Percentiles rank a stretch among this genome's conserved stretches.
These are phyloP conservation scores for Bidens hawaiensis DNA, from an alignment of 140 eudicot species.

Conservation along the genomic window DNA sequence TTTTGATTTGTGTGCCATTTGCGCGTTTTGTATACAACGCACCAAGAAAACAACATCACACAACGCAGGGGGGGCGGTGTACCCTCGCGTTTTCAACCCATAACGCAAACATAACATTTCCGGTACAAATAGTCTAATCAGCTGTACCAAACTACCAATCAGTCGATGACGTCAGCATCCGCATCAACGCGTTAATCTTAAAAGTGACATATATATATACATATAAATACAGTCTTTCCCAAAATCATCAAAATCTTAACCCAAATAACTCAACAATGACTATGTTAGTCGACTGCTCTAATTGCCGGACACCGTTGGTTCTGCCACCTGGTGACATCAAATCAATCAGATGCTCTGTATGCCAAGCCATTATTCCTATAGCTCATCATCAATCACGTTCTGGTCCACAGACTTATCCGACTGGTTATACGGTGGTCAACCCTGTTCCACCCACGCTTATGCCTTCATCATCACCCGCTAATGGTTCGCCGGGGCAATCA, in stretches of 20 bases:
- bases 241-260: constrained; percentile 12
- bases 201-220: neutral
- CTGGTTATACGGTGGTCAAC: constrained; percentile 5
- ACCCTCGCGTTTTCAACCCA: too few relatives aligned
- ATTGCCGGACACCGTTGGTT: constrained; percentile 59
- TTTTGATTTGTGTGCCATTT: too few relatives aligned
- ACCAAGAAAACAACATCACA: too few relatives aligned
- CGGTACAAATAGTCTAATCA: too few relatives aligned
- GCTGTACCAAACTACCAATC: too few relatives aligned
- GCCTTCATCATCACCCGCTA: constrained; percentile 24
- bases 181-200: constrained; percentile 6
- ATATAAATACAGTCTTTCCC: neutral
- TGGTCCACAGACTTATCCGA: constrained; percentile 21
- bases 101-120: too few relatives aligned
- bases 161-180: neutral
- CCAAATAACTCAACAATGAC: constrained; percentile 30
- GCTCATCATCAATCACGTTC: constrained; percentile 26
- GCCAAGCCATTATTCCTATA: constrained; percentile 59
- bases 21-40: too few relatives aligned
- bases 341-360: constrained; percentile 72
- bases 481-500: constrained; percentile 35
- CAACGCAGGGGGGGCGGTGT: too few relatives aligned
- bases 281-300: constrained; percentile 72
- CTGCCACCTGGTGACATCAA: constrained; percentile 75
- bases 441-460: neutral